A percentile compares a stretch with the other conserved stretches of the same genome.
phyloP scores from a whole-genome alignment of 2,329 filamentous ascomycete genomes.

The Chaetomiaceae sp. region DNA sequence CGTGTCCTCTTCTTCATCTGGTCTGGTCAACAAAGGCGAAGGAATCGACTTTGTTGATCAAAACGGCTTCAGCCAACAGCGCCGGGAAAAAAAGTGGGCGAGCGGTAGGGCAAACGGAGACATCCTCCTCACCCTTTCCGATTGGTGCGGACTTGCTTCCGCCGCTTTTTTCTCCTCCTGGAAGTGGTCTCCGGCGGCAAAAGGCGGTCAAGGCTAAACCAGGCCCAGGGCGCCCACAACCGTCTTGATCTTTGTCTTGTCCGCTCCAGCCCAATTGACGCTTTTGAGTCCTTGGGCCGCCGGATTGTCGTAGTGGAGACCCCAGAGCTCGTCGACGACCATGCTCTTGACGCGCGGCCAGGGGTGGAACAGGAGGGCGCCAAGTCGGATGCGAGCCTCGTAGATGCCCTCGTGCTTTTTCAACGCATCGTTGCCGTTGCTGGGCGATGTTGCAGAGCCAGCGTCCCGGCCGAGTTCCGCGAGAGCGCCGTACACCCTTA shows the following conservation, averaged over 20 bases:
- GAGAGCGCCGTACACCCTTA: constrained; percentile 73
- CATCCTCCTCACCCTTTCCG: background rate
- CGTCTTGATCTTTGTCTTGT: constrained; percentile 42
- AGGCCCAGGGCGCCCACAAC: constrained; percentile 43
- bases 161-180: background rate
- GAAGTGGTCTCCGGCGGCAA: background rate
- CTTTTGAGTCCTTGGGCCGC: constrained; percentile 41
- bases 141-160: constrained; percentile 13
- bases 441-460: constrained; percentile 14
- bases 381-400: constrained; percentile 63
- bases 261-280: constrained; percentile 55
- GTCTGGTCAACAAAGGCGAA: too few relatives aligned
- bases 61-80: background rate
- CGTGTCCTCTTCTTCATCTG: constrained; percentile 6
- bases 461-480: constrained; percentile 36
- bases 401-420: constrained; percentile 43
- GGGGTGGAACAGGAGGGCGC: constrained; percentile 71
- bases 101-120: background rate
- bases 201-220: constrained; percentile 14
- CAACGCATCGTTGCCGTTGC: background rate
- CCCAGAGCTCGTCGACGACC: constrained; percentile 60
- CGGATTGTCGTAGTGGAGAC: constrained; percentile 33
- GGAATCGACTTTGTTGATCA: too few relatives aligned
- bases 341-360: constrained; percentile 67
- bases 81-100: too few relatives aligned